A percentile compares a stretch with the other conserved stretches of the same genome.
Conservation (phyloP, 2,329 filamentous ascomycete species). For the Neonectria hederae region DNA sequence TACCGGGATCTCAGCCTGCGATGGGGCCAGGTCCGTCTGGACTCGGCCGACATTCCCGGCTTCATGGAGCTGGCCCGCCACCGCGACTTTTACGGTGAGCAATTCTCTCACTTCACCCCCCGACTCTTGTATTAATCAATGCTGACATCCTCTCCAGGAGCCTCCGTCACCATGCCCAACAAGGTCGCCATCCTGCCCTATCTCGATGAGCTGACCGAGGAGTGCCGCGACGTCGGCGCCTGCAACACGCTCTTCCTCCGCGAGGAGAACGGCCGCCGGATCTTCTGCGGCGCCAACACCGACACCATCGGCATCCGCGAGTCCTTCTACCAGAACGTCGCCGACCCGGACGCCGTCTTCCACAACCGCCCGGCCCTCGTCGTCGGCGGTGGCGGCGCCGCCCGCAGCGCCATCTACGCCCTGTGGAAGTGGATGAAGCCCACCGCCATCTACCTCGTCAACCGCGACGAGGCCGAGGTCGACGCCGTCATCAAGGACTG, state of each 20-base stretch:
- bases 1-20: slow-evolving; percentile 60
- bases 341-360: slow-evolving; percentile 56
- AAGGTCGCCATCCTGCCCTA: slow-evolving; percentile 80
- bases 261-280: slow-evolving; percentile 56
- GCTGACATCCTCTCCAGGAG: slow-evolving; percentile 54
- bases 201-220: slow-evolving; percentile 77
- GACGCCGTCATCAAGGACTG: slow-evolving; percentile 73
- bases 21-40: slow-evolving; percentile 63
- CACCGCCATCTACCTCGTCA: slow-evolving; percentile 78
- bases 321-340: slow-evolving; percentile 69
- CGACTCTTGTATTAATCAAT: neutral
- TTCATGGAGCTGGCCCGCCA: slow-evolving; percentile 64
- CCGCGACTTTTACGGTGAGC: slow-evolving; percentile 68
- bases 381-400: slow-evolving; percentile 81
- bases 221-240: slow-evolving; percentile 77
- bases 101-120: neutral
- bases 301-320: slow-evolving; percentile 83
- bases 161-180: slow-evolving; percentile 84
- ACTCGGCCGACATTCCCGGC: slow-evolving; percentile 58
- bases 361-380: slow-evolving; percentile 74
- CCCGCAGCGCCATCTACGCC: slow-evolving; percentile 80
- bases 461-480: slow-evolving; percentile 75
- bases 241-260: slow-evolving; percentile 82
- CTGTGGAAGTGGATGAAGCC: slow-evolving; percentile 75
- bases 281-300: slow-evolving; percentile 80